Evolutionary conservation across 2,329 filamentous ascomycete genomes (phyloP), one percentile per base, ranked within the genome.

Genomic region (Didymella pinodella): DNA sequence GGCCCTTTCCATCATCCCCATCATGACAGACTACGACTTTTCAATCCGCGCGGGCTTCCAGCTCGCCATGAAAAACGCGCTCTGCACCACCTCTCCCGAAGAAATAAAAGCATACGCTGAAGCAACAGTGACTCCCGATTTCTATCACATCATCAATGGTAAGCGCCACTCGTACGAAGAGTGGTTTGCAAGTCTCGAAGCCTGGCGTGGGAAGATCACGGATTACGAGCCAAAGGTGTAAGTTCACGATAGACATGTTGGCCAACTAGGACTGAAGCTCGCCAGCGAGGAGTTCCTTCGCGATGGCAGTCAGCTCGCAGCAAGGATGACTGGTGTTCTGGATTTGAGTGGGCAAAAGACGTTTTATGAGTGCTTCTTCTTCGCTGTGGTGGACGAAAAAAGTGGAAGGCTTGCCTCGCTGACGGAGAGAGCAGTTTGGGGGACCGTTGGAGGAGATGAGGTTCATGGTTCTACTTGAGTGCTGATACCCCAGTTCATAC

Each of bases 71-170:
- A 49, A 49, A 8, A 28, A 40, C 16, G 16, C 47, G 1, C 47
- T 49, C 11, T 18, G 22, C 34, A 38, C 22, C 8, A 2, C 32
- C 2, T 38, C 46, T 18, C 20, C 20, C 1, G 6, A 25, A 22
- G 46, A 48, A 48, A 48, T 34, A 40, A 29, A 40, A 4, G 3
- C 8, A 2, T 44, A 44, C 28, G 38, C 48, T 5, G 38, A 43
- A 25, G 48, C 48, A 43, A 43, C 48, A 14, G 48, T 50, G 14
- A 50, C 18, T 0, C 38, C 26, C 11, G 16, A 20, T 6, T 43
- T 50, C 18, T 50, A 50, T 10, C 48, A 50, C 26, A 41, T 50
- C 48, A 29, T 29, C 25, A 50, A 50, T n/a, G 48, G 48, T 11
- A 43, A 43, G 28, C 48, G 48, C 1, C 12, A n/a, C 20, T 14